Conservation (phyloP, 2,329 filamentous ascomycete genomes). For the Alternaria tenuissima region DNA sequence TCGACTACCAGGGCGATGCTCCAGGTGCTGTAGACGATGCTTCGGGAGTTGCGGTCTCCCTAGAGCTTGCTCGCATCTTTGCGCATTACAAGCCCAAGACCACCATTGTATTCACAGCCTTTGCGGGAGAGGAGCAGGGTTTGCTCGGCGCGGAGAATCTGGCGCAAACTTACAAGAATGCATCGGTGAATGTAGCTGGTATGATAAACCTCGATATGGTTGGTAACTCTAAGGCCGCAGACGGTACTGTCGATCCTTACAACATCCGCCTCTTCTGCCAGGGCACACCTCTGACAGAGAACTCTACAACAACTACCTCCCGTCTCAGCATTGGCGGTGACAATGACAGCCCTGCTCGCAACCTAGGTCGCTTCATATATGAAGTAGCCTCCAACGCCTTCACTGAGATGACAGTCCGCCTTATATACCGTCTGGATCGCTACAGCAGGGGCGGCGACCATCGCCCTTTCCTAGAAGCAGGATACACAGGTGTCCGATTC, state of each 20-base stretch:
- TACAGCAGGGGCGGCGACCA: conserved; percentile 66
- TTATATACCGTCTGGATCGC: conserved; percentile 63
- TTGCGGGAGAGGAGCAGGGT: conserved; percentile 65
- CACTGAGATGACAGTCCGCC: conserved; percentile 62
- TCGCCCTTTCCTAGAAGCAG: conserved; percentile 60
- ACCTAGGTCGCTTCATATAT: conserved; percentile 62
- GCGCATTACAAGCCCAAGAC: conserved; percentile 56
- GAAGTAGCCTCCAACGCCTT: conserved; percentile 60
- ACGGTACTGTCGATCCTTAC: conserved; percentile 54
- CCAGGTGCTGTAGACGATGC: conserved; percentile 64
- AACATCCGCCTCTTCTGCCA: conserved; percentile 63
- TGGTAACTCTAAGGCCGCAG: conserved; percentile 56
- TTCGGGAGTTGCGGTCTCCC: conserved; percentile 49
- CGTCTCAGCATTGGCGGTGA: conserved; percentile 53
- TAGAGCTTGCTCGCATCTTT: conserved; percentile 63
- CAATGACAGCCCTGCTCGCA: conserved; percentile 62
- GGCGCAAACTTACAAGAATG: conserved; percentile 60
- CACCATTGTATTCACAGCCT: conserved; percentile 63
- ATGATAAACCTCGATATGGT: conserved; percentile 66
- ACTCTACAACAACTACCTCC: conserved; percentile 41
- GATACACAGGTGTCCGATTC: conserved; percentile 62
- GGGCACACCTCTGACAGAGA: conserved; percentile 56
- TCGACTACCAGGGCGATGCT: conserved; percentile 60
- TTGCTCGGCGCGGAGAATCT: conserved; percentile 60
- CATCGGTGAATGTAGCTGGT: conserved; percentile 60